phyloP scores from a whole-genome alignment of 1,284 basidiomycete genomes.

The Trichosporon faecale region DNA sequence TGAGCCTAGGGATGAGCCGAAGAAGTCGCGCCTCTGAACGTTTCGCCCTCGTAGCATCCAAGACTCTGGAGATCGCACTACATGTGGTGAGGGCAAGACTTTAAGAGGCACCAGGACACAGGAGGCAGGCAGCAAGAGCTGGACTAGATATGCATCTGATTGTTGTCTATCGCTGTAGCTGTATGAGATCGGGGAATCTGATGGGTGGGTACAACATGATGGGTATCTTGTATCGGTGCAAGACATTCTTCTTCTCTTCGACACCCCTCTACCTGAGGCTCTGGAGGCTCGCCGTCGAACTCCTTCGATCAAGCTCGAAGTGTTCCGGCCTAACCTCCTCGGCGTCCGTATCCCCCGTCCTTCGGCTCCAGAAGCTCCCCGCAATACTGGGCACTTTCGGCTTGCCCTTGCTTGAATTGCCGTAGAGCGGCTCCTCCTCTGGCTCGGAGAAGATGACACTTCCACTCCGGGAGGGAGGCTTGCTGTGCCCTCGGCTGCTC shows the following conservation, averaged over 20 bases:
- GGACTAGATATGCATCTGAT: no score
- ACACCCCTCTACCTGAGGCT: background rate
- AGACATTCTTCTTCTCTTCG: no score
- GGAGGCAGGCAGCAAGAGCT: no score
- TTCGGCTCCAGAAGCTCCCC: background rate
- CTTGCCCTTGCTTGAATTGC: background rate
- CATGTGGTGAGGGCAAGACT: no score
- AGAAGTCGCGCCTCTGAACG: background rate
- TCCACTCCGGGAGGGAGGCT: conserved; percentile 1
- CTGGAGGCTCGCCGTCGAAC: background rate
- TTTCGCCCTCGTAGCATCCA: no score
- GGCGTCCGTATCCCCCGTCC: conserved; percentile 6
- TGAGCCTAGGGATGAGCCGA: background rate
- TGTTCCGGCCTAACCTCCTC: background rate
- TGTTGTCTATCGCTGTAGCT: no score
- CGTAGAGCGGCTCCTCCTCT: conserved; percentile 8
- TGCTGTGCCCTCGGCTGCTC: conserved; percentile 6
- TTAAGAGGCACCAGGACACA: no score
- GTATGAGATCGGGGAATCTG: no score
- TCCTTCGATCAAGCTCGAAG: background rate
- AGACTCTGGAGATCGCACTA: no score
- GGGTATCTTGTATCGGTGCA: no score
- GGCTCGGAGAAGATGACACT: background rate
- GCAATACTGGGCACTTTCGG: background rate
- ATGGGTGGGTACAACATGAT: no score